These are phyloP conservation scores for Taiozyma onychis DNA, from an alignment of 1,139 yeast species.

Conservation along the genomic window DNA sequence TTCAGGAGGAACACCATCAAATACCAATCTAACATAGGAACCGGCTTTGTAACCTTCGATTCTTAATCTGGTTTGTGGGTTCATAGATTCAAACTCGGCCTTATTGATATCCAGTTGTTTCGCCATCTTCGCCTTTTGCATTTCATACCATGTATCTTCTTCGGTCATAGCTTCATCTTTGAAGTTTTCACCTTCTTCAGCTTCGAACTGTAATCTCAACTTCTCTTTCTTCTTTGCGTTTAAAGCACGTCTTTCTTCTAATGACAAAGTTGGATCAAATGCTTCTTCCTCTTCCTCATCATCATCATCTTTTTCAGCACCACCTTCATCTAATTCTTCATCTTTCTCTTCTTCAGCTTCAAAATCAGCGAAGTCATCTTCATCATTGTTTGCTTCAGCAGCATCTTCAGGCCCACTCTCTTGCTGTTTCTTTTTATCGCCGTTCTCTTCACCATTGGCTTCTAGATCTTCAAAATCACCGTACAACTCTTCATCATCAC, in stretches of 20 bases:
- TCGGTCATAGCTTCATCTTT: constrained; percentile 74
- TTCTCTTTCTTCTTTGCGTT: constrained; percentile 90
- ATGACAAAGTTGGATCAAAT: constrained; percentile 32
- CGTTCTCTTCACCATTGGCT: constrained; percentile 33
- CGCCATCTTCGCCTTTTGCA: constrained; percentile 94
- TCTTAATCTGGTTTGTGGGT: constrained; percentile 63
- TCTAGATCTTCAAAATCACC: constrained; percentile 84
- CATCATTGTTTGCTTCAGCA: constrained; percentile 34
- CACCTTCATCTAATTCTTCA: constrained; percentile 33
- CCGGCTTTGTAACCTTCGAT: constrained; percentile 95
- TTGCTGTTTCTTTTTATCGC: constrained; percentile 32
- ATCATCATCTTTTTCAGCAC: constrained; percentile 31
- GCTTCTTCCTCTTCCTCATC: constrained; percentile 30
- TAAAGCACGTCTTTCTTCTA: constrained; percentile 66
- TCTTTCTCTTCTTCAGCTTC: constrained; percentile 47
- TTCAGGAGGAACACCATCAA: constrained; percentile 84
- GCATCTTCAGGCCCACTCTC: constrained; percentile 49
- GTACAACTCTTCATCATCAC: constrained; percentile 48
- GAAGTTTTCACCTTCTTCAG: constrained; percentile 74
- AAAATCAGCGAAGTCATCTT: constrained; percentile 48
- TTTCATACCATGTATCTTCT: constrained; percentile 94
- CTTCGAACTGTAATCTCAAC: constrained; percentile 82
- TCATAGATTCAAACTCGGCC: constrained; percentile 70
- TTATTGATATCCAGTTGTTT: constrained; percentile 93
- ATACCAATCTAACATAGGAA: constrained; percentile 84